Evolutionary conservation across 2,329 filamentous ascomycete genomes (phyloP), one percentile per base, ranked within the genome.

Genomic region (Aureobasidium sp.): DNA sequence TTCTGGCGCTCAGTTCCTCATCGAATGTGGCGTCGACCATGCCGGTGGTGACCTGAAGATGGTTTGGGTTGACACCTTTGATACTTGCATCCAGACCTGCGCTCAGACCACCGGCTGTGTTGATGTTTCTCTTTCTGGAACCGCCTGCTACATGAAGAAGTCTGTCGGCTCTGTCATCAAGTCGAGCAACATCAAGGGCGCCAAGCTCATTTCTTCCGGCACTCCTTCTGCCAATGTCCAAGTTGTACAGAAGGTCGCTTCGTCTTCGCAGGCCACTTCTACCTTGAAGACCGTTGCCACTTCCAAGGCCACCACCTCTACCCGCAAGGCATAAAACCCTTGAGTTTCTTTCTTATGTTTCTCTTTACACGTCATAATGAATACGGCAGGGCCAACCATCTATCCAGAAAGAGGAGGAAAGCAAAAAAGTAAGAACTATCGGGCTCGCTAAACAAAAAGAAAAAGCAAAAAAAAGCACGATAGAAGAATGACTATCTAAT

Each of bases 131-230:
- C 62, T 70, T 8, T 68, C 69, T 10, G 70, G 69, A 1, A 49
- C 62, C 19, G 69, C 68, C n/a, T 70, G 68, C 60, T 70, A 71
- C 58, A 58, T 71, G 60, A 72, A 72, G 68, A 66, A 60, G n/a
- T 62, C 53, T 7, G 45, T 71, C 15, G 68, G 67, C 8, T 42
- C 57, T 19, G 49, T 63, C 6, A 38, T 67, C 43, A 58, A 58
- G 17, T 63, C 63, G 33, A 64, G 65, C 40, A 61, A 62, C 10
- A 63, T 71, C 46, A 63, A 60, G 60, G 70, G 69, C 42, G 69
- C 70, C 4, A 69, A 64, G 60, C 54, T 71, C 33, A 54, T 69
- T 33, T 61, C 61, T 35, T 38, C 54, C 27, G 37, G 31, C 43
- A 51, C 45, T 19, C 38, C 47, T 11, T 51, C 54, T 25, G 60